Percentiles rank a stretch among this genome's conserved stretches.
Conservation (phyloP, 106 monocot species). For the Allium fistulosum region DNA sequence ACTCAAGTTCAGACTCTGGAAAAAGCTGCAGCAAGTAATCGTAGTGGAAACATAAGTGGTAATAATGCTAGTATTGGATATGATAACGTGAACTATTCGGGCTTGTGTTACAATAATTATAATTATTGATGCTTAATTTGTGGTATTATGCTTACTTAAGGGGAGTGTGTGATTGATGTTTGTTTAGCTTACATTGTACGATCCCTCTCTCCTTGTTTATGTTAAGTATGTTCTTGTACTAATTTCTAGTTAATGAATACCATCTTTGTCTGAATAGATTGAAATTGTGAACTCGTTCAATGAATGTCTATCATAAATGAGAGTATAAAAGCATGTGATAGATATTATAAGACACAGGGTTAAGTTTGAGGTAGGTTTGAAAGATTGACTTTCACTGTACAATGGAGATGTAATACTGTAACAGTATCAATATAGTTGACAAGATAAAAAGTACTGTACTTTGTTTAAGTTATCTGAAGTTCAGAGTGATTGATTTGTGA, state of each 20-base stretch:
- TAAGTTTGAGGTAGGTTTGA: too few species aligned
- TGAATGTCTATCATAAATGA: too few species aligned
- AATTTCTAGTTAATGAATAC: background rate
- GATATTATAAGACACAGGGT: too few species aligned
- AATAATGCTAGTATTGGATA: background rate
- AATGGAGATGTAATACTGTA: background rate
- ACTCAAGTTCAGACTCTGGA: conserved; percentile 75
- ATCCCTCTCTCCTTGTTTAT: background rate
- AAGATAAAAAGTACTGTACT: background rate
- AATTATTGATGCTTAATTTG: background rate
- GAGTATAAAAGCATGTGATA: too few species aligned
- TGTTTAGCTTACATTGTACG: background rate
- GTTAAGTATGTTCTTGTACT: background rate
- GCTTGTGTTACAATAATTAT: background rate
- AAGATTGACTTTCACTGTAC: too few species aligned
- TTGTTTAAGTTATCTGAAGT: background rate
- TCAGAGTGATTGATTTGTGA: background rate
- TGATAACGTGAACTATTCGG: conserved; percentile 27
- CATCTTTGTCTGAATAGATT: background rate
- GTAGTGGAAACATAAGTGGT: background rate
- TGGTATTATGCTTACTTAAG: background rate
- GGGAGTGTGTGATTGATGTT: background rate
- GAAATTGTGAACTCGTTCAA: too few species aligned
- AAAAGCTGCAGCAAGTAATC: conserved; percentile 22
- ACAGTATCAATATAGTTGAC: background rate